These are phyloP conservation scores for Oxyria digyna DNA, from an alignment of 148 eudicot species.

Conservation along the genomic window DNA sequence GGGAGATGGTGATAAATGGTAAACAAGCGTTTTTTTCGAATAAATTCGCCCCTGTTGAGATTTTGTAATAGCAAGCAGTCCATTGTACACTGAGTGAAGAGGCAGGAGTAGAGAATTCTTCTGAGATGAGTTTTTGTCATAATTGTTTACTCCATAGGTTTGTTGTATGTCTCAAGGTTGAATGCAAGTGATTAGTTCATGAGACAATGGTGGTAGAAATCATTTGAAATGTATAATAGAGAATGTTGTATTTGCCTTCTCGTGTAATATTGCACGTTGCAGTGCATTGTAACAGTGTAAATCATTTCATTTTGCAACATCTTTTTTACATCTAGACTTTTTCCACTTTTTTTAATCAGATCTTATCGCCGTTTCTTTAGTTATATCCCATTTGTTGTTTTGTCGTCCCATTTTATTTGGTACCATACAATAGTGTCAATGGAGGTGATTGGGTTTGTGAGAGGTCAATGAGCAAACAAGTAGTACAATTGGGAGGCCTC, in stretches of 20 bases:
- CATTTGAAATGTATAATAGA: not conserved
- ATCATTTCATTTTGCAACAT: not conserved
- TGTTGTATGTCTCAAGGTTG: slow-evolving; percentile 4
- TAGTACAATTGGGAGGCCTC: not conserved
- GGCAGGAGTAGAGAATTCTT: not conserved
- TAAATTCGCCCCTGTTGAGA: not conserved
- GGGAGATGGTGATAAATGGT: not conserved
- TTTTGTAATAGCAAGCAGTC: not conserved
- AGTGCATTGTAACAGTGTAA: not conserved
- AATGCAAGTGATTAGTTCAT: slow-evolving; percentile 1
- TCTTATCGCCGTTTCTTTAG: too few species aligned
- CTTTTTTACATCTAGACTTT: not conserved
- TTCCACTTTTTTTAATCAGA: too few species aligned
- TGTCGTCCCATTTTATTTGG: too few species aligned
- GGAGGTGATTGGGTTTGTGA: too few species aligned
- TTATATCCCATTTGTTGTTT: too few species aligned
- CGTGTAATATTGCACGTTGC: not conserved
- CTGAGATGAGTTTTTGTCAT: not conserved
- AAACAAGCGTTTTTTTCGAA: not conserved
- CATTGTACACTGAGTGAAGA: not conserved
- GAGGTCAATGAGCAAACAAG: not conserved
- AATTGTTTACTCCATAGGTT: not conserved
- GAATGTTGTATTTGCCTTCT: not conserved
- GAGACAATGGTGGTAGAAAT: not conserved
- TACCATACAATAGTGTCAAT: too few species aligned